Evolutionary conservation across 768 basidiomycete species (phyloP).

Genomic region (Macrolepiota fuliginosa): DNA sequence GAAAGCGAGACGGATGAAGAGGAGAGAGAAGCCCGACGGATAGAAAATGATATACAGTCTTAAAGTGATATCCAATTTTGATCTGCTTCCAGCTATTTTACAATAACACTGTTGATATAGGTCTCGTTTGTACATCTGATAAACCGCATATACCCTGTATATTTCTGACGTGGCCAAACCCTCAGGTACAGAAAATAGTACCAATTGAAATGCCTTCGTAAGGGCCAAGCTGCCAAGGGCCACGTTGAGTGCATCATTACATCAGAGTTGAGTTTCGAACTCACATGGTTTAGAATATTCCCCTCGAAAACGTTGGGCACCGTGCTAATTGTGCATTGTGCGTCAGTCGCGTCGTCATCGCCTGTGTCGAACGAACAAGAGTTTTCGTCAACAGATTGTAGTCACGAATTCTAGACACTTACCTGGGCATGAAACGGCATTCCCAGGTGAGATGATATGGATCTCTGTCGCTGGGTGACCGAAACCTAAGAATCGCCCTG

Average conservation of each 20-base stretch:
- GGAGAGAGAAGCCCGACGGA: constrained; percentile 51
- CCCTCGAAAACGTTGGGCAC: constrained; percentile 54
- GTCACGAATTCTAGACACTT: neutral
- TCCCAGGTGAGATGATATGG: constrained; percentile 42
- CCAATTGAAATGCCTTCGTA: constrained; percentile 56
- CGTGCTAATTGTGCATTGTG: constrained; percentile 49
- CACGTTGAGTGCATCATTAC: neutral
- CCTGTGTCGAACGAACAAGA: constrained; percentile 20
- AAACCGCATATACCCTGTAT: neutral
- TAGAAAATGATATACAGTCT: constrained; percentile 26
- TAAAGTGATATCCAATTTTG: neutral
- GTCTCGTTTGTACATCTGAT: neutral
- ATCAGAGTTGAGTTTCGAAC: constrained; percentile 10
- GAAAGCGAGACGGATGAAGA: constrained; percentile 49
- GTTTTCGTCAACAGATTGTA: neutral
- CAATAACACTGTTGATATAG: neutral
- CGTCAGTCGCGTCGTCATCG: constrained; percentile 53
- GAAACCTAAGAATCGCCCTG: constrained; percentile 48
- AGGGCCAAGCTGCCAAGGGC: constrained; percentile 38
- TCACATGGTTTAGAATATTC: constrained; percentile 50
- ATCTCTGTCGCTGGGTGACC: constrained; percentile 52
- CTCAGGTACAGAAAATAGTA: constrained; percentile 35
- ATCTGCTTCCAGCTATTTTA: neutral
- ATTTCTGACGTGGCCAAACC: neutral
- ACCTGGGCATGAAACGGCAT: constrained; percentile 37